Conservation (phyloP, 2,329 filamentous ascomycete genomes). For the Aspergillus alliaceus region DNA sequence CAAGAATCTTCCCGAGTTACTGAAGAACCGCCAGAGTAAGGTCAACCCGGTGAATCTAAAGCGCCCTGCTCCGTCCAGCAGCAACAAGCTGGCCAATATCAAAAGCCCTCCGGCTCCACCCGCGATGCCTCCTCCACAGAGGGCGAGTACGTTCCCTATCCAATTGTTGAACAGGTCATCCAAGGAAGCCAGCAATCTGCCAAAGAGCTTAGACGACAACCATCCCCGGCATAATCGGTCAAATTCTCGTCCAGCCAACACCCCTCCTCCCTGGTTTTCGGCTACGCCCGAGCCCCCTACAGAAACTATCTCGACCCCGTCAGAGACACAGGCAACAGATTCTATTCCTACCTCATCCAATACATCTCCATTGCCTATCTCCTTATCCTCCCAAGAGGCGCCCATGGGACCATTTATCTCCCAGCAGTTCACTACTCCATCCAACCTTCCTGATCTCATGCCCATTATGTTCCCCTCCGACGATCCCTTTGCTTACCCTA, state of each 20-base stretch:
- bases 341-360: slow-evolving; percentile 18
- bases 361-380: slow-evolving; percentile 19
- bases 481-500: slow-evolving; percentile 53
- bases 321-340: slow-evolving; percentile 24
- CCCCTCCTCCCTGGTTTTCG: slow-evolving; percentile 24
- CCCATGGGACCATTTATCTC: slow-evolving; percentile 28
- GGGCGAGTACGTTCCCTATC: slow-evolving; percentile 43
- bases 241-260: slow-evolving; percentile 16
- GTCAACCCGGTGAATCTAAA: slow-evolving; percentile 51
- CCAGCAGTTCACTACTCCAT: slow-evolving; percentile 32
- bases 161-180: slow-evolving; percentile 29
- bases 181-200: slow-evolving; percentile 25
- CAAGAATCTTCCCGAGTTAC: slow-evolving; percentile 73
- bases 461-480: slow-evolving; percentile 53
- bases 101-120: slow-evolving; percentile 18
- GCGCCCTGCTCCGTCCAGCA: slow-evolving; percentile 40
- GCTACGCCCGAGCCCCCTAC: slow-evolving; percentile 28
- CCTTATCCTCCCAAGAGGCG: slow-evolving; percentile 24
- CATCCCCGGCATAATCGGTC: slow-evolving; percentile 14
- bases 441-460: slow-evolving; percentile 48
- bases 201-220: slow-evolving; percentile 33
- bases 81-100: slow-evolving; percentile 10
- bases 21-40: slow-evolving; percentile 57
- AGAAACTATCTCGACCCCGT: slow-evolving; percentile 32
- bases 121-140: slow-evolving; percentile 27